These are phyloP conservation scores for Olyra latifolia DNA, from an alignment of 176 grass and related monocot species.

Conservation along the genomic window DNA sequence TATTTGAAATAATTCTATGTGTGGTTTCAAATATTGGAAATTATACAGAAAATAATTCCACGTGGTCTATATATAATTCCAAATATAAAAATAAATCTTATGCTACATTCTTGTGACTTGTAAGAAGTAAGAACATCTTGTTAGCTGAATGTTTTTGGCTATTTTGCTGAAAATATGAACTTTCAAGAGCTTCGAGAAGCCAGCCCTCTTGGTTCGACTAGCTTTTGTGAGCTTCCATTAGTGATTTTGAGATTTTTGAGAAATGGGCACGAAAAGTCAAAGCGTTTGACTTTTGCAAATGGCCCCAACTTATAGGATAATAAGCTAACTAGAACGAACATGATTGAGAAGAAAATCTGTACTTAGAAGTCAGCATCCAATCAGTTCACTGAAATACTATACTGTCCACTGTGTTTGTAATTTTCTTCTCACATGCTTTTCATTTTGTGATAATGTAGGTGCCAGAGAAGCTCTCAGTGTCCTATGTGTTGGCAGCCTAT, in stretches of 20 bases:
- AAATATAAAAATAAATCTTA: not conserved
- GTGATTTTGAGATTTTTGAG: no score
- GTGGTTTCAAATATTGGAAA: not conserved
- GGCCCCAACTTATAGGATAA: no score
- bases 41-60: not conserved
- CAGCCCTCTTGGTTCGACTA: no score
- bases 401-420: not conserved
- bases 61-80: not conserved
- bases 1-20: not conserved
- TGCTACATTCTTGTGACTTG: not conserved
- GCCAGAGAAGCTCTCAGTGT: conserved; percentile 92
- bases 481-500: conserved; percentile 95
- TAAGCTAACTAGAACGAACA: no score
- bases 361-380: not conserved
- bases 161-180: no score
- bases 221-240: no score
- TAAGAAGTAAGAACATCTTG: not conserved
- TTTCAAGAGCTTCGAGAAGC: no score
- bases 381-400: not conserved
- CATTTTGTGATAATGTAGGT: conserved; percentile 49
- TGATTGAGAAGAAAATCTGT: not conserved
- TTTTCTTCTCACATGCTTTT: not conserved
- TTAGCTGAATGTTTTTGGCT: no score
- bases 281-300: no score
- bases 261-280: no score